A percentile compares a stretch with the other conserved stretches of the same genome.
Evolutionary conservation across 148 eudicot genomes (phyloP).

Genomic region (Vaccinium darrowii): DNA sequence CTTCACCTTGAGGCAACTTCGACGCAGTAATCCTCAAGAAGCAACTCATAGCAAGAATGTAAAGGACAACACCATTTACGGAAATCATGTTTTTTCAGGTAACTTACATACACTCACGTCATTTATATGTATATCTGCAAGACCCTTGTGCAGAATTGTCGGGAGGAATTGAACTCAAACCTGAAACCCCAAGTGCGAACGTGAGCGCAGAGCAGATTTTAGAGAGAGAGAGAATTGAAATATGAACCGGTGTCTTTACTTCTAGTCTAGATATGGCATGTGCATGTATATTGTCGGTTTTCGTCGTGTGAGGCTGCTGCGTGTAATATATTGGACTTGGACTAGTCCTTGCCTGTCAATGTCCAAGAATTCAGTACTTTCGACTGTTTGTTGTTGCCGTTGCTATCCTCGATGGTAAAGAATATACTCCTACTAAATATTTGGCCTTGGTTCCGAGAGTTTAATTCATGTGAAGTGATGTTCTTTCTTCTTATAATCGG

Average conservation of each 20-base stretch:
- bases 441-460: no score
- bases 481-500: no score
- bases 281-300: no score
- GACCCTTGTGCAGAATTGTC: neutral
- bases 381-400: no score
- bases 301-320: no score
- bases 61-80: neutral
- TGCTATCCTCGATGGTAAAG: no score
- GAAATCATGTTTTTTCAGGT: neutral
- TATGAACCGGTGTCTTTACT: neutral
- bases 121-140: neutral
- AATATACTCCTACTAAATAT: no score
- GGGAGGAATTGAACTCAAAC: neutral
- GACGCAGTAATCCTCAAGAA: conserved; percentile 19
- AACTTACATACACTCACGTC: neutral
- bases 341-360: no score
- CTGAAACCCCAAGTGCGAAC: neutral
- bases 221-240: neutral
- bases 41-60: conserved; percentile 18
- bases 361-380: no score
- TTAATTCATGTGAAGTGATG: no score
- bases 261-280: no score
- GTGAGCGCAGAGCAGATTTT: neutral
- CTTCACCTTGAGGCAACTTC: conserved; percentile 36
- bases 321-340: no score